phyloP scores from a whole-genome alignment of 2,329 filamentous ascomycete genomes.

The Colletotrichum scovillei region DNA sequence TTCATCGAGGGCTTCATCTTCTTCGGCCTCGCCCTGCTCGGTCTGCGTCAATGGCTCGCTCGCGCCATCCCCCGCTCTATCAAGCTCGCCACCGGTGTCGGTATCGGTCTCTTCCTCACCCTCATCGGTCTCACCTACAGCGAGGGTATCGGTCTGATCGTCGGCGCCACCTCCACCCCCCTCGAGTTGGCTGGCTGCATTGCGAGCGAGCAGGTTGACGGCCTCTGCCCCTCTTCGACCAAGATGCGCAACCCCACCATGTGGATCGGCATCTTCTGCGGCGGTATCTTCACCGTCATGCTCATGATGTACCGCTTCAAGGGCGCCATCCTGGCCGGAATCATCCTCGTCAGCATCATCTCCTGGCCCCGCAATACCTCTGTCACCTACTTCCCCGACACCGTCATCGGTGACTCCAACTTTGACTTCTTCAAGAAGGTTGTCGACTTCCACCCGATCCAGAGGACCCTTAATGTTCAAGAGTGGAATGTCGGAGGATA shows the following conservation, averaged over 20 bases:
- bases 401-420: constrained; percentile 71
- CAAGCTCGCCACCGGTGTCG: constrained; percentile 87
- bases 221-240: constrained; percentile 69
- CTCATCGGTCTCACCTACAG: constrained; percentile 82
- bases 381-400: constrained; percentile 86
- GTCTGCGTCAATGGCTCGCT: constrained; percentile 89
- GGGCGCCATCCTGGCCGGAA: constrained; percentile 86
- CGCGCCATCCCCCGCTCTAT: constrained; percentile 85
- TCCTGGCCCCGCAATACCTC: constrained; percentile 84
- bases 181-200: constrained; percentile 80
- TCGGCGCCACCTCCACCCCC: constrained; percentile 75
- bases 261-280: constrained; percentile 92
- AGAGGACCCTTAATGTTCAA: constrained; percentile 75
- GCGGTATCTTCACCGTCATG: constrained; percentile 82
- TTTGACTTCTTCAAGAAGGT: constrained; percentile 93
- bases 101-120: constrained; percentile 86
- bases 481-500: constrained; percentile 78
- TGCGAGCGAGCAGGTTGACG: constrained; percentile 45
- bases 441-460: constrained; percentile 84
- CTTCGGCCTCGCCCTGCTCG: constrained; percentile 80
- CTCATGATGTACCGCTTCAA: constrained; percentile 89
- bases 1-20: constrained; percentile 92
- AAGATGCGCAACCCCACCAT: constrained; percentile 88
- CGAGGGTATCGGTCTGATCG: constrained; percentile 84
- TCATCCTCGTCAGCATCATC: constrained; percentile 86